Conservation (phyloP, 1,284 basidiomycete genomes). For the Grifola frondosa region DNA sequence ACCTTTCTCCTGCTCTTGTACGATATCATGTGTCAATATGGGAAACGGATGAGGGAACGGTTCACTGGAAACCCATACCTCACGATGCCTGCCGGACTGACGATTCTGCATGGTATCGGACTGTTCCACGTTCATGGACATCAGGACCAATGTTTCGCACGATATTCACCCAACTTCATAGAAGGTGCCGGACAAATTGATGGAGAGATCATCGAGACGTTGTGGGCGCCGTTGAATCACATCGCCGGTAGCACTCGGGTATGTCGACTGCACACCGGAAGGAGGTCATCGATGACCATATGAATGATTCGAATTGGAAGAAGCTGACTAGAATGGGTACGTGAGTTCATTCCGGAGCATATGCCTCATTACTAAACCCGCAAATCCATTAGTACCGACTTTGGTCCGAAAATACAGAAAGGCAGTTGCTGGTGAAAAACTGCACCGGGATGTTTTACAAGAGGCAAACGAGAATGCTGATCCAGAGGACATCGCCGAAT, state of each 20-base stretch:
- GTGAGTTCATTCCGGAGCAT: neutral
- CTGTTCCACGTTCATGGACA: constrained; percentile 22
- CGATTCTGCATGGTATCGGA: neutral
- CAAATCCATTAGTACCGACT: too few species aligned
- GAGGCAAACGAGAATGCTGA: too few species aligned
- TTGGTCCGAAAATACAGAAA: too few species aligned
- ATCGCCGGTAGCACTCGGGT: constrained; percentile 13
- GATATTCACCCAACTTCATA: constrained; percentile 18
- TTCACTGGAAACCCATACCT: neutral
- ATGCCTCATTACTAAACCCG: too few species aligned
- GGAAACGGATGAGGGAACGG: neutral
- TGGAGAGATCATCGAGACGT: constrained; percentile 23
- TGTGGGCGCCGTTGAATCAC: constrained; percentile 20
- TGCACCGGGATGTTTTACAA: too few species aligned
- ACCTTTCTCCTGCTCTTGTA: neutral
- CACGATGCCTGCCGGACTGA: neutral
- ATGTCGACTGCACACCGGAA: constrained; percentile 18
- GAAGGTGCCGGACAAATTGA: constrained; percentile 16
- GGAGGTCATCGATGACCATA: constrained; percentile 21
- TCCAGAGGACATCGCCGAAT: too few species aligned
- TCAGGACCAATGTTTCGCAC: constrained; percentile 13
- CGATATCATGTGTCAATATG: constrained; percentile 4
- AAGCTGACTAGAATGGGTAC: constrained; percentile 16
- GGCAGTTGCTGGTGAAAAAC: too few species aligned
- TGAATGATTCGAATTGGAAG: constrained; percentile 26